Base-by-base conservation (phyloP, 2,329 filamentous ascomycete genomes). In the Diaporthe australafricana region DNA sequence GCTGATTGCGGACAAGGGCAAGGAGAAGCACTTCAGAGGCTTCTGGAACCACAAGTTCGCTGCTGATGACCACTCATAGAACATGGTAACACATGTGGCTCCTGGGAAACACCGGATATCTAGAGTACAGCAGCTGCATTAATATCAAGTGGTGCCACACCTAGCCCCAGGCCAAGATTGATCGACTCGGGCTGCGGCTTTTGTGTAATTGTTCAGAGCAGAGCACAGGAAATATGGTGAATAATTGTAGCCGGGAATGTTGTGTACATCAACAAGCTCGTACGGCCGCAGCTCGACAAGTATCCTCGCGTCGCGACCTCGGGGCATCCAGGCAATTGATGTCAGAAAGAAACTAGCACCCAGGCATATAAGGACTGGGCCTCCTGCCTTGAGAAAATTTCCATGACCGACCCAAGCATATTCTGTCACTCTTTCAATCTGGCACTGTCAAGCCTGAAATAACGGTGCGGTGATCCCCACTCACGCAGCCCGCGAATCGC, bases 21-120 rank as follows among this genome's bases (percentile, higher is more conserved):
- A 83, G 75, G 78, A 89, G 83, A 91, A 91, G 81, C 88, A 93
- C 79, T 90, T 83, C 76, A 85, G 91, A 40, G 87, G 81, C 0
- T 93, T 89, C 78, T 93, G 89, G 89, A 81, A 74, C 2, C 75
- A 86, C 20, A 84, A 83, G 71, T 91, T 90, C 79, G 85, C 79
- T 12, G 79, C 79, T 1, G 84, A 89, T 71, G 90, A 92, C 32
- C 67, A 20, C 14, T 69, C 67, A 12, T 69, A 65, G 45, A 65
- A 30, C 25, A 25, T 45, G 20, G 30, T 22, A 63, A 30, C 30
- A 17, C 27, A 32, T 14, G 27, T 60, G 27, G 60, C 30, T n/a
- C 12, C 7, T 42, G 50, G 60, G 2, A 25, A 17, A 50, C 7
- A 25, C 30, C 30, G 6, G n/a, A 35, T 14, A 38, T 1, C 42